Evolutionary conservation across 192 early-diverging fungal species (phyloP).

Genomic region (Diversispora eburnea): DNA sequence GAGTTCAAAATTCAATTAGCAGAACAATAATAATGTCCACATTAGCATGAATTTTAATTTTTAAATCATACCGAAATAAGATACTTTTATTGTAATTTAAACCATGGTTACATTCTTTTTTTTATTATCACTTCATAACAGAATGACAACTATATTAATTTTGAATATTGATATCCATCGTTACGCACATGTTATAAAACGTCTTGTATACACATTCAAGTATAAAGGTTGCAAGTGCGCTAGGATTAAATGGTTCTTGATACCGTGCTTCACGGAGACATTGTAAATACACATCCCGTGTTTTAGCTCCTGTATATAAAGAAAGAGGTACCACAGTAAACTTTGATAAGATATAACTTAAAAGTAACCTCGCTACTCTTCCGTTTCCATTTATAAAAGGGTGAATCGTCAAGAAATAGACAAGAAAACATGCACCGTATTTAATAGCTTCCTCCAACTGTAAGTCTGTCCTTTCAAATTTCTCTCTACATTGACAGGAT

Average conservation of each 20-base stretch:
- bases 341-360: conserved; percentile 21
- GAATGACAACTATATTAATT: background rate
- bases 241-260: conserved; percentile 18
- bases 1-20: too few relatives aligned
- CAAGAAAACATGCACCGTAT: conserved; percentile 22
- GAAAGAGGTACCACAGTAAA: conserved; percentile 24
- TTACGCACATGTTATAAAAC: conserved; percentile 16
- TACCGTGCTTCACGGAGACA: conserved; percentile 21
- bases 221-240: conserved; percentile 20
- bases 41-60: too few relatives aligned
- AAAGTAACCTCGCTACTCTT: conserved; percentile 21
- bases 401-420: conserved; percentile 20
- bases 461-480: conserved; percentile 19
- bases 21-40: too few relatives aligned
- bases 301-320: conserved; percentile 22
- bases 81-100: background rate
- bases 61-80: too few relatives aligned
- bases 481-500: conserved; percentile 25
- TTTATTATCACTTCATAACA: background rate
- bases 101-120: background rate
- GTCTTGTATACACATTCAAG: conserved; percentile 21
- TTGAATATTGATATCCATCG: conserved; percentile 19
- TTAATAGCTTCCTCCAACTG: conserved; percentile 26
- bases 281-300: conserved; percentile 23
- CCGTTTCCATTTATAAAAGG: conserved; percentile 27